These are phyloP conservation scores for Chrysoporthe austroafricana DNA, from an alignment of 2,329 filamentous ascomycete genomes.

Conservation along the genomic window DNA sequence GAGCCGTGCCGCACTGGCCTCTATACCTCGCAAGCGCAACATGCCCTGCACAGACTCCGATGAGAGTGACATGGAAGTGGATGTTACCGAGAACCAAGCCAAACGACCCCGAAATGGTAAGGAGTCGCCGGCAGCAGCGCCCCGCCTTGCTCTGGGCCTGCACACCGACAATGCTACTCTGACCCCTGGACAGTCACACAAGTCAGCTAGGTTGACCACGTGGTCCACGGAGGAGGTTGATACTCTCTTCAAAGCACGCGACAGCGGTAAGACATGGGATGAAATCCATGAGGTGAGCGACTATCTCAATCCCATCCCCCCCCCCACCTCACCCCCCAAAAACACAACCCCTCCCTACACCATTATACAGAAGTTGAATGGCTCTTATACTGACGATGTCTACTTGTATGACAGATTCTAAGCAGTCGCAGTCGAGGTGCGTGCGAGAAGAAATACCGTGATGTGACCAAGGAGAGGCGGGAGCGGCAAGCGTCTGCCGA, in stretches of 20 bases:
- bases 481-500: background rate
- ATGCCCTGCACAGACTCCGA: background rate
- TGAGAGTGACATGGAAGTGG: background rate
- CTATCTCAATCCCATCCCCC: background rate
- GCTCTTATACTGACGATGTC: background rate
- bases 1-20: background rate
- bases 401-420: background rate
- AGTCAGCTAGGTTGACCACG: background rate
- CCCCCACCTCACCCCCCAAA: background rate
- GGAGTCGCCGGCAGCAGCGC: background rate
- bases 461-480: background rate
- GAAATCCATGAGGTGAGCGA: background rate
- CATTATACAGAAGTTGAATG: background rate
- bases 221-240: constrained; percentile 9
- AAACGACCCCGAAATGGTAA: background rate
- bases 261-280: background rate
- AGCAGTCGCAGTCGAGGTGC: background rate
- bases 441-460: constrained; percentile 14
- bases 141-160: background rate
- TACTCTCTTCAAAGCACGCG: background rate
- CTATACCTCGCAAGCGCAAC: background rate
- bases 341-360: background rate
- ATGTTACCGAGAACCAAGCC: background rate
- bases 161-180: background rate
- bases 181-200: background rate